Evolutionary conservation across 148 eudicot genomes (phyloP), one percentile per base, ranked within the genome.

Genomic region (Chenopodium quinoa): DNA sequence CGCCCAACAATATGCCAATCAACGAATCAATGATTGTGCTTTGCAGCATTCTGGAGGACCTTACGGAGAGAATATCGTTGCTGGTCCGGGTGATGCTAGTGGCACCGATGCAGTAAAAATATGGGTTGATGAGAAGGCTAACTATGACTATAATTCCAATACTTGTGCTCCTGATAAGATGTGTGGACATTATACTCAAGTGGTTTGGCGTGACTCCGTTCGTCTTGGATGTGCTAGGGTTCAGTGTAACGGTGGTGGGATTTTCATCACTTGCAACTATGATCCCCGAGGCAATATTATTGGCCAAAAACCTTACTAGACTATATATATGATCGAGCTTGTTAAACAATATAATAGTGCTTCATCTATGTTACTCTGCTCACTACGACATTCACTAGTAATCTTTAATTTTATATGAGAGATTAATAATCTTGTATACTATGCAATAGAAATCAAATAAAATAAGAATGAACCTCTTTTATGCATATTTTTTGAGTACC

Each of bases 181-280:
- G 60, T 88, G 88, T 78, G 82, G 86, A 29, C 92, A 90, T 70
- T 90, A 88, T 44, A 88, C 92, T 4, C 92, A 90, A 56, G 89
- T 90, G 46, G 89, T 90, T 2, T 90, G 92, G 92, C 63, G 82
- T 9, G 71, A 86, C 9, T 85, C 90, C 1, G 63, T 82, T 1
- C 77, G 82, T 4, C 65, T 90, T 31, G 90, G 92, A 4, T 88
- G 92, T 75, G 89, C 88, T 32, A 85, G 88, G 77, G 89, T 81
- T 77, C 81, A 70, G 46, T 90, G 92, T 72, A 75, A 77, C 75
- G 80, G 54, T 74, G 86, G 89, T 2, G 34, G 80, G 70, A 83
- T 60, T 71, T 89, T 85, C 17, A 34, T 87, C 58, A 79, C 76
- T 46, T 90, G 91, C 69, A 90, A 78, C 83, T 90, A 90, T n/a